These are phyloP conservation scores for Colletotrichum sp. DNA, from an alignment of 2,329 filamentous ascomycete species.

Conservation along the genomic window DNA sequence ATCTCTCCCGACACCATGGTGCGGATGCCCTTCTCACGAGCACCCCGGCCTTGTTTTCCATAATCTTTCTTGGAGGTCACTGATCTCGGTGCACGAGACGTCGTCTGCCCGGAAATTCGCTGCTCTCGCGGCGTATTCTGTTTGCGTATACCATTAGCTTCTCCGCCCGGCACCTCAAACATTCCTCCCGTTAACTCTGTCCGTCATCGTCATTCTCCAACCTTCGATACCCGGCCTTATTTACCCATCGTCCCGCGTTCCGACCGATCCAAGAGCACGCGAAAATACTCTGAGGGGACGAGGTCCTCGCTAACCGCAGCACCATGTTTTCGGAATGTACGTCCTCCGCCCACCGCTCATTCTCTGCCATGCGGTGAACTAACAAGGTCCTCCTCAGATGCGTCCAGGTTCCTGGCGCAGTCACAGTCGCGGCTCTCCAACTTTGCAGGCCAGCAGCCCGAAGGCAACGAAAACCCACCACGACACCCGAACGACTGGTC, in stretches of 20 bases:
- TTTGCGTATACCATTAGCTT: conserved; percentile 14
- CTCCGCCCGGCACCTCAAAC: conserved; percentile 9
- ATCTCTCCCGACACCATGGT: conserved; percentile 9
- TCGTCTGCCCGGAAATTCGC: neutral
- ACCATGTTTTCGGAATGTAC: conserved; percentile 79
- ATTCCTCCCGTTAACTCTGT: conserved; percentile 13
- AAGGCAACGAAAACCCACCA: conserved; percentile 40
- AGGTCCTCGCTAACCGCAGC: conserved; percentile 21
- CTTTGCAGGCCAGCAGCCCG: conserved; percentile 67
- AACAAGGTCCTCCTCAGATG: conserved; percentile 65
- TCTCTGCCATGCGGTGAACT: neutral
- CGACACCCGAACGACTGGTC: conserved; percentile 41
- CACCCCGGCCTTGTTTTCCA: conserved; percentile 4
- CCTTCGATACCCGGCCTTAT: conserved; percentile 3
- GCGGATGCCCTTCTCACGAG: conserved; percentile 21
- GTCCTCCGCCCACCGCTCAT: conserved; percentile 36
- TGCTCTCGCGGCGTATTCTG: neutral
- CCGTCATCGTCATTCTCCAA: conserved; percentile 12
- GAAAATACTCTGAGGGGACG: conserved; percentile 12
- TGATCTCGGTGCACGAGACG: neutral
- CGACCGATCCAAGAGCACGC: neutral
- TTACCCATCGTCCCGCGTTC: conserved; percentile 5
- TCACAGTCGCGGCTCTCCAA: conserved; percentile 88
- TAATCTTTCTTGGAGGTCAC: neutral
- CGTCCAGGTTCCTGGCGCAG: conserved; percentile 94